Conservation (phyloP, 805 yeast species). For the Wickerhamiella spandovensis region DNA sequence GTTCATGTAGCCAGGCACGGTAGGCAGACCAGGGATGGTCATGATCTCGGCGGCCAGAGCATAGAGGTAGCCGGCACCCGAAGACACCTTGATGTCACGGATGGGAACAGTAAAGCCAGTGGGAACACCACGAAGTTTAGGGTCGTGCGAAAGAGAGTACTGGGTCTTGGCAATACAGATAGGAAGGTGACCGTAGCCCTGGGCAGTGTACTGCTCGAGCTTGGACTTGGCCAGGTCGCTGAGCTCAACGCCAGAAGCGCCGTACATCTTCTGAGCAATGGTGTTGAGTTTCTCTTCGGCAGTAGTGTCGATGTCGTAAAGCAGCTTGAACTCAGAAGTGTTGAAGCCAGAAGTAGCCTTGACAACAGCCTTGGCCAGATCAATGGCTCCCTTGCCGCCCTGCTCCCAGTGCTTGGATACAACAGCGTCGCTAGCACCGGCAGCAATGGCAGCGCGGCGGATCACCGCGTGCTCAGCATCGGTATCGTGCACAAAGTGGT, state of each 20-base stretch:
- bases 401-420: constrained; percentile 89
- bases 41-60: constrained; percentile 94
- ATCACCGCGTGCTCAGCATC: constrained; percentile 67
- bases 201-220: constrained; percentile 67
- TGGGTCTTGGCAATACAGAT: constrained; percentile 97
- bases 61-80: constrained; percentile 93
- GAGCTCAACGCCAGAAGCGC: constrained; percentile 75
- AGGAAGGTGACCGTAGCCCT: constrained; percentile 85
- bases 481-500: constrained; percentile 73
- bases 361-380: constrained; percentile 70
- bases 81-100: constrained; percentile 83
- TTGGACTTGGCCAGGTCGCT: constrained; percentile 70
- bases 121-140: constrained; percentile 88
- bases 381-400: constrained; percentile 85
- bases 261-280: constrained; percentile 84
- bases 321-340: constrained; percentile 37
- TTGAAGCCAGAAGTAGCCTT: constrained; percentile 43
- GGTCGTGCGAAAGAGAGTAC: constrained; percentile 90
- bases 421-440: constrained; percentile 89
- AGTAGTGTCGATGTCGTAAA: constrained; percentile 53
- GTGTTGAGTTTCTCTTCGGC: constrained; percentile 70
- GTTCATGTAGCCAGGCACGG: constrained; percentile 92
- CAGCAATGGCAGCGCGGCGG: constrained; percentile 62
- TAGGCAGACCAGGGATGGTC: constrained; percentile 95
- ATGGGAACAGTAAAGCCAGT: constrained; percentile 87